A percentile compares a stretch with the other conserved stretches of the same genome.
Conservation (phyloP, 805 yeast genomes). For the Myxozyma neglecta region DNA sequence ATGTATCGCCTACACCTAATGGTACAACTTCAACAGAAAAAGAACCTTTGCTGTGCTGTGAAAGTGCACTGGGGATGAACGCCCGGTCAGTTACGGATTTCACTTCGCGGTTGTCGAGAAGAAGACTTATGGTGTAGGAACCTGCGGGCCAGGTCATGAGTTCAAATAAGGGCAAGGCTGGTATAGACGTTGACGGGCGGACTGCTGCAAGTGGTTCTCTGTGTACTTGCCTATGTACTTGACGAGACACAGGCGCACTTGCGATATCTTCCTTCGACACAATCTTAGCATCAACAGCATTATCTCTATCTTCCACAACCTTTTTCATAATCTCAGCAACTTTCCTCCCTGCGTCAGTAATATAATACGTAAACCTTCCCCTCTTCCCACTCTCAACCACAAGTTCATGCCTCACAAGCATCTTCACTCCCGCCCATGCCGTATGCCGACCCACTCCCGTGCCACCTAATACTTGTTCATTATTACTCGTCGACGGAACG, state of each 20-base stretch:
- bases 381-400: constrained; percentile 19
- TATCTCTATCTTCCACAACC: constrained; percentile 1
- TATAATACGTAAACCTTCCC: constrained; percentile 53
- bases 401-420: constrained; percentile 45
- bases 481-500: constrained; percentile 9
- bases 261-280: too few relatives aligned
- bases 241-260: neutral
- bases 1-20: constrained; percentile 79
- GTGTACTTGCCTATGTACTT: neutral
- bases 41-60: constrained; percentile 39
- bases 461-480: constrained; percentile 20
- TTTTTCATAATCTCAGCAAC: constrained; percentile 55
- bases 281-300: neutral
- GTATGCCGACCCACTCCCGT: constrained; percentile 53
- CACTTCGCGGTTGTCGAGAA: constrained; percentile 82
- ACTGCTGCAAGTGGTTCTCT: neutral
- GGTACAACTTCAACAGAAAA: constrained; percentile 55
- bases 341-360: constrained; percentile 64
- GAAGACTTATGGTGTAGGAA: constrained; percentile 57
- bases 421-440: constrained; percentile 73
- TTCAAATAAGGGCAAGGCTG: constrained; percentile 5
- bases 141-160: constrained; percentile 57
- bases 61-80: constrained; percentile 61
- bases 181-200: neutral
- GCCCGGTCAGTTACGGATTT: constrained; percentile 66